Evolutionary conservation across 441 rosid genomes (phyloP).

Genomic region (Pelargonium australe): DNA sequence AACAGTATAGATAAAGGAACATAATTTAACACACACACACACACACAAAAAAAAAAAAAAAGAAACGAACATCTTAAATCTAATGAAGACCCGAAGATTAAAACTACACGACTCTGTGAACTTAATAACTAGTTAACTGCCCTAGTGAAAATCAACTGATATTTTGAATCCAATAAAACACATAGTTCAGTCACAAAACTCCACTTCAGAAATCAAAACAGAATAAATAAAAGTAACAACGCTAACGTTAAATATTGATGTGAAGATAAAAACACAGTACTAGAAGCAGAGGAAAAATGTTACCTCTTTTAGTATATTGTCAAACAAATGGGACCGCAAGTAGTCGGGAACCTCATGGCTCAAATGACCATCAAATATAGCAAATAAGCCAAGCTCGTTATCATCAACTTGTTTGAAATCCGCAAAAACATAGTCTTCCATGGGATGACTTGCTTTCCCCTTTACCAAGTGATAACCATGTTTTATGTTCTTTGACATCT

Average conservation of each 20-base stretch:
- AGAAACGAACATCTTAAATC: too few relatives aligned
- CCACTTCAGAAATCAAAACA: neutral
- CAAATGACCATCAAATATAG: constrained; percentile 83
- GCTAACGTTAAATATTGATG: neutral
- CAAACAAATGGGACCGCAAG: constrained; percentile 60
- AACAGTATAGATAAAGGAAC: neutral
- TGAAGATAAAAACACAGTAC: neutral
- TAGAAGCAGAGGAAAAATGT: constrained; percentile 1
- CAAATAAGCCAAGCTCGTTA: constrained; percentile 84
- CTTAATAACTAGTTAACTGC: too few relatives aligned
- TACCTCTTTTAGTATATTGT: constrained; percentile 78
- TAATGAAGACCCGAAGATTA: neutral
- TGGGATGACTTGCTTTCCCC: constrained; percentile 59
- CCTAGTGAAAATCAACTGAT: neutral
- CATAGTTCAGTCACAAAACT: neutral
- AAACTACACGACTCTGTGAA: too few relatives aligned
- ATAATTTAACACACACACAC: neutral
- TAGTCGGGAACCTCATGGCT: constrained; percentile 76
- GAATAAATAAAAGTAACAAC: neutral
- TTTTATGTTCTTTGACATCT: constrained; percentile 57
- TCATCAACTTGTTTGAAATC: constrained; percentile 67
- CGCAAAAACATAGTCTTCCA: constrained; percentile 83
- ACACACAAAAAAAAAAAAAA: neutral
- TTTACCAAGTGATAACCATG: constrained; percentile 81
- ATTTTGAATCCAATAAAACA: neutral